A percentile compares a stretch with the other conserved stretches of the same genome.
phyloP scores from a whole-genome alignment of 345 rosid genomes.

The Eucalyptus sideroxylon region DNA sequence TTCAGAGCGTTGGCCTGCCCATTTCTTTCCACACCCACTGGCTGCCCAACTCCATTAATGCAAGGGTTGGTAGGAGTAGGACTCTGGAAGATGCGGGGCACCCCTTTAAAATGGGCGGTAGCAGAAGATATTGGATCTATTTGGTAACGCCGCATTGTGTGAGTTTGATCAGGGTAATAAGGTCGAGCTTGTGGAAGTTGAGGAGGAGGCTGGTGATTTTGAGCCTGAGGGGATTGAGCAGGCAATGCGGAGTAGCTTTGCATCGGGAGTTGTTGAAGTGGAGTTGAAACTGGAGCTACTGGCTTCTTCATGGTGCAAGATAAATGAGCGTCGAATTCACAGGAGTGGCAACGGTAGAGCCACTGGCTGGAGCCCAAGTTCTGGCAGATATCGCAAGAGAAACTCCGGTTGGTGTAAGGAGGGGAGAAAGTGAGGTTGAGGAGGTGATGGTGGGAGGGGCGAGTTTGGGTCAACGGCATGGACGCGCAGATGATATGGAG shows the following conservation, averaged over 20 bases:
- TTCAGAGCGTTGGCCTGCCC: not conserved
- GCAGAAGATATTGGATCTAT: not conserved
- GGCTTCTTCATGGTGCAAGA: slow-evolving; percentile 12
- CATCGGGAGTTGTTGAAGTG: not conserved
- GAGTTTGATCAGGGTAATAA: not conserved
- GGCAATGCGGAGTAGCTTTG: not conserved
- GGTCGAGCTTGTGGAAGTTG: not conserved
- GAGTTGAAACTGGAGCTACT: not conserved
- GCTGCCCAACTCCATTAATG: not conserved
- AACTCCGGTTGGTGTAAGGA: slow-evolving; percentile 8
- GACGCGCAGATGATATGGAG: slow-evolving; percentile 31
- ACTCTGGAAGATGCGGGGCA: not conserved
- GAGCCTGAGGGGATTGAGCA: not conserved
- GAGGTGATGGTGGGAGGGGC: slow-evolving; percentile 27
- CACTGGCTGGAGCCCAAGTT: slow-evolving; percentile 17
- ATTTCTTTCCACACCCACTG: not conserved
- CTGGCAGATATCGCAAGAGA: slow-evolving; percentile 21
- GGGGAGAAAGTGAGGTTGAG: slow-evolving; percentile 22
- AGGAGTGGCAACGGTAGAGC: slow-evolving; percentile 26
- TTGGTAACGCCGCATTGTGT: not conserved
- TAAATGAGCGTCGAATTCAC: slow-evolving; percentile 30
- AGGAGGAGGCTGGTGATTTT: not conserved
- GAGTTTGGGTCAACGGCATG: slow-evolving; percentile 16
- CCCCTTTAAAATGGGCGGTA: not conserved
- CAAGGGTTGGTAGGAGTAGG: not conserved